Evolutionary conservation across 495 filamentous ascomycete species (phyloP).

Genomic region (Annulohypoxylon stygium): DNA sequence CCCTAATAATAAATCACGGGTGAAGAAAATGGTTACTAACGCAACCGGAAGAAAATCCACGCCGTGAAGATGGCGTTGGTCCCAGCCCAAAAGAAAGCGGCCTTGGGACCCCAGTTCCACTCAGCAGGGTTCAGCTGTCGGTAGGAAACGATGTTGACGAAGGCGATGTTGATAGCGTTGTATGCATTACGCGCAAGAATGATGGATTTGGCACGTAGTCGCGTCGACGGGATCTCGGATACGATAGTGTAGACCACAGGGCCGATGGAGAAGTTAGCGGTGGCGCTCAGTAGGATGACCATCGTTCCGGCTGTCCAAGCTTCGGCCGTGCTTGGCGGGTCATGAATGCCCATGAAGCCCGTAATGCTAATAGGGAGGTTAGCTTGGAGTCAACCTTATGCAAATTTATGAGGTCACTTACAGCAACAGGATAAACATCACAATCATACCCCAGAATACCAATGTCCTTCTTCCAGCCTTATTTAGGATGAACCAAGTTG

Average conservation of each 20-base stretch:
- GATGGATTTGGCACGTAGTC: constrained; percentile 67
- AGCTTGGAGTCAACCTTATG: too few relatives aligned
- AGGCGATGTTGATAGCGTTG: constrained; percentile 60
- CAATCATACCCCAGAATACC: constrained; percentile 63
- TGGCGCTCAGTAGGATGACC: constrained; percentile 57
- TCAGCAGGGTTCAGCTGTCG: constrained; percentile 62
- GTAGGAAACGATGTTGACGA: constrained; percentile 61
- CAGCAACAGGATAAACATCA: constrained; percentile 60
- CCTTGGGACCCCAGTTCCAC: constrained; percentile 67
- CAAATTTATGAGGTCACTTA: constrained; percentile 35
- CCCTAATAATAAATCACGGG: neutral
- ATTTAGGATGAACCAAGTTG: constrained; percentile 66
- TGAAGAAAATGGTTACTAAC: constrained; percentile 47
- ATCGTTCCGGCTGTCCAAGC: constrained; percentile 65
- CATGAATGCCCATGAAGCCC: constrained; percentile 53
- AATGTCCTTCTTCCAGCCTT: constrained; percentile 64
- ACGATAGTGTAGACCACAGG: constrained; percentile 72
- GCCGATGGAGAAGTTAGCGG: constrained; percentile 67
- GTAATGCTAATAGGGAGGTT: constrained; percentile 48
- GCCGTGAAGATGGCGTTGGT: constrained; percentile 60
- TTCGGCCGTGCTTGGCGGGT: constrained; percentile 42
- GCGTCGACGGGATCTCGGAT: constrained; percentile 67
- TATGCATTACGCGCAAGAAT: constrained; percentile 70
- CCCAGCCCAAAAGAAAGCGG: constrained; percentile 70
- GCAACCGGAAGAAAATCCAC: constrained; percentile 59